Evolutionary conservation across 2,329 filamentous ascomycete species (phyloP), one percentile per base, ranked within the genome.

Genomic region (Chrysoporthe puriensis): DNA sequence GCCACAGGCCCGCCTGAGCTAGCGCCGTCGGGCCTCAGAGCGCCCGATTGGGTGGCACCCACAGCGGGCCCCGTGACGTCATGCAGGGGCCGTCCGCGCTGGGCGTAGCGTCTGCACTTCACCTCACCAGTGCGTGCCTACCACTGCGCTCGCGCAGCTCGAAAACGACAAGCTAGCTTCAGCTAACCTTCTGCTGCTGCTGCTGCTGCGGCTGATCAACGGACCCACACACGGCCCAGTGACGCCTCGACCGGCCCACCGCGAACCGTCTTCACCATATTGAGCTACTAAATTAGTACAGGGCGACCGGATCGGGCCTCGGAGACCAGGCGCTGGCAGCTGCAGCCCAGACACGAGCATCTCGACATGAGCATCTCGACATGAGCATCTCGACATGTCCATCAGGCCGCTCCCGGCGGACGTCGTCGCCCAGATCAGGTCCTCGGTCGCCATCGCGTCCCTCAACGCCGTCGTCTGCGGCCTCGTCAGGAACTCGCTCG

Each of bases 401-500:
- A 95, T 96, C 74, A 83, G 84, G 71, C 88, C 84, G 62, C 84
- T 97, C 69, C 91, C 93, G 14, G 80, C 86, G 48, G 84, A 91
- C 72, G 92, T 91, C 66, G 84, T 89, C 73, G 87, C 90, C 60
- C 92, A 94, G 76, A 90, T 99, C 80, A 92, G 90, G 76, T 97
- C 95, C 0, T 96, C 95, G 0, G 88, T 88, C n/a, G 83, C 86
- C 66, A 90, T 98, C 72, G 91, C 89, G 1, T 91, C 89, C 57
- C 82, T 98, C 43, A 90, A 90, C 72, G 86, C 81, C 36, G 93
- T 92, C 4, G 81, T 92, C 16, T 82, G 88, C 66, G 92, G 91
- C 58, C 84, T 98, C 11, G 73, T 96, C 36, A 88, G 91, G 76
- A 99, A 99, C 77, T 88, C 93, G 0, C 83, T 99, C 14, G 96